phyloP scores from a whole-genome alignment of 2,329 filamentous ascomycete genomes.

The Penicillium decumbens region DNA sequence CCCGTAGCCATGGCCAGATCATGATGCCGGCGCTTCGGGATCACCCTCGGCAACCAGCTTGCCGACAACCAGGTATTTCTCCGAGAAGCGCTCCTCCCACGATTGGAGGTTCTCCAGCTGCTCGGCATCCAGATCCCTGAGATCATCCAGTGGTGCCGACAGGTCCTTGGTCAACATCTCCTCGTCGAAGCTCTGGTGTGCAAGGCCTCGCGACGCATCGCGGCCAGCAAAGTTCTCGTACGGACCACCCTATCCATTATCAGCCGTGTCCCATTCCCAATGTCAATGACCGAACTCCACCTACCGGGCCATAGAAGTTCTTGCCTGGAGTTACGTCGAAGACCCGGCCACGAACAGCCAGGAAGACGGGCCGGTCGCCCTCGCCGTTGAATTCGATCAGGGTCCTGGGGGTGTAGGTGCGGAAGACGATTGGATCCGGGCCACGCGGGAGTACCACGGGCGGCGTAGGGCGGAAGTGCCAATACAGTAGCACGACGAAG shows the following conservation, averaged over 20 bases:
- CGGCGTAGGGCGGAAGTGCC: constrained; percentile 54
- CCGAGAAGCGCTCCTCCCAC: constrained; percentile 89
- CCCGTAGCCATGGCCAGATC: neutral
- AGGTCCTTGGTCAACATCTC: constrained; percentile 92
- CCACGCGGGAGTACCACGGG: constrained; percentile 50
- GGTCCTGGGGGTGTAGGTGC: constrained; percentile 75
- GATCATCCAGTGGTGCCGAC: constrained; percentile 71
- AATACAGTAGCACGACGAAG: constrained; percentile 54
- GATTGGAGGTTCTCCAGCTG: constrained; percentile 78
- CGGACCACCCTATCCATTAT: constrained; percentile 60
- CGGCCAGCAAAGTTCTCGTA: constrained; percentile 95
- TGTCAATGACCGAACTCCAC: constrained; percentile 1
- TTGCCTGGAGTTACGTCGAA: constrained; percentile 84
- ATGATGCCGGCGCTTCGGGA: constrained; percentile 33
- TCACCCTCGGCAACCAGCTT: constrained; percentile 67
- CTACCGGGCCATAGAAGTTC: constrained; percentile 85
- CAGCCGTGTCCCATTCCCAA: neutral
- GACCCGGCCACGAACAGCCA: constrained; percentile 84
- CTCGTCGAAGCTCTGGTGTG: constrained; percentile 87
- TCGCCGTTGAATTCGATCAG: constrained; percentile 82
- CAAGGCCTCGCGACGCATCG: constrained; percentile 82
- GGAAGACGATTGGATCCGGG: constrained; percentile 70
- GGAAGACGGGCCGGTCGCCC: constrained; percentile 69
- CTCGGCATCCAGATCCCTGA: constrained; percentile 66
- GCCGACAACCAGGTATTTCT: constrained; percentile 95